These are phyloP conservation scores for Hypoxylon subgilvum DNA, from an alignment of 495 filamentous ascomycete species.

Conservation along the genomic window DNA sequence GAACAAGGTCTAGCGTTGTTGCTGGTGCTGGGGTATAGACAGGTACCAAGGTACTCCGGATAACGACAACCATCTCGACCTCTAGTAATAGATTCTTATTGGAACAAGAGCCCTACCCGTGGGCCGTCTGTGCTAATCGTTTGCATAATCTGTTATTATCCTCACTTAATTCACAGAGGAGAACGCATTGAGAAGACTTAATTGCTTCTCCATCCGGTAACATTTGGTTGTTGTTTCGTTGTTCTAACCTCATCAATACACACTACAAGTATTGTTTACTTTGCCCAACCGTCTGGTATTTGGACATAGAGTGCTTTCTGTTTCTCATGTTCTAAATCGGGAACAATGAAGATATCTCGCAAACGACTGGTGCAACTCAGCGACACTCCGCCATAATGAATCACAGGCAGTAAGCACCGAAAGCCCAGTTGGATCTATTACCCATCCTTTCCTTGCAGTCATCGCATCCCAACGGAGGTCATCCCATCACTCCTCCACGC, in stretches of 20 bases:
- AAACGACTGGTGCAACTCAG: slow-evolving; percentile 13
- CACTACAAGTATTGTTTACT: not conserved
- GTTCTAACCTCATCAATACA: not conserved
- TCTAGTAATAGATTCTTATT: no score
- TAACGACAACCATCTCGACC: slow-evolving; percentile 10
- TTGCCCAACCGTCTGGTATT: no score
- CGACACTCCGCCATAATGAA: slow-evolving; percentile 1
- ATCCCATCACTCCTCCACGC: slow-evolving; percentile 18
- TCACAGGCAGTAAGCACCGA: slow-evolving; percentile 20
- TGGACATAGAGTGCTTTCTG: not conserved
- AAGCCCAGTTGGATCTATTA: slow-evolving; percentile 12
- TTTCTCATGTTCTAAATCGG: not conserved
- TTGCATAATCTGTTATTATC: slow-evolving; percentile 23
- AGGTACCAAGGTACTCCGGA: not conserved
- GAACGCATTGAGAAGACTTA: slow-evolving; percentile 16
- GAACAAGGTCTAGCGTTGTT: not conserved
- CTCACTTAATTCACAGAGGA: slow-evolving; percentile 12
- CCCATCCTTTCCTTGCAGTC: slow-evolving; percentile 13
- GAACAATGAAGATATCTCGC: slow-evolving; percentile 10
- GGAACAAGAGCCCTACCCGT: slow-evolving; percentile 5
- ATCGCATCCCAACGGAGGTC: slow-evolving; percentile 14
- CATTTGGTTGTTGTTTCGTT: slow-evolving; percentile 5
- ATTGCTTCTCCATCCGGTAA: not conserved
- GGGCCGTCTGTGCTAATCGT: no score
- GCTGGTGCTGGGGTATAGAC: not conserved